A percentile compares a stretch with the other conserved stretches of the same genome.
phyloP scores from a whole-genome alignment of 2,329 filamentous ascomycete species.

The Sphaerulina populicola region DNA sequence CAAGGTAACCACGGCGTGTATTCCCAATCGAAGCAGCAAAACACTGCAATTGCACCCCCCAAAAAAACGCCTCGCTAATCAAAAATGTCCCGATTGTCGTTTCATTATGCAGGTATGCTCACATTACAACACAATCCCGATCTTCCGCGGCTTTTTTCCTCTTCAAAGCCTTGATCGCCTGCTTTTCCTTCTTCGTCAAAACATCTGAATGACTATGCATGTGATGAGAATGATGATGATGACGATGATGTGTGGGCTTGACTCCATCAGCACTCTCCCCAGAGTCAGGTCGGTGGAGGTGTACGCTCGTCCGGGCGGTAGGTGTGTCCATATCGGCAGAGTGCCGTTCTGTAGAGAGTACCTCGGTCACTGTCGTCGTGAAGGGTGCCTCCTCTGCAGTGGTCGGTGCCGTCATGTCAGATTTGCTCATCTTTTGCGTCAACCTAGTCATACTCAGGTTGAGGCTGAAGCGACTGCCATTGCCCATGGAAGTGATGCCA shows the following conservation, averaged over 20 bases:
- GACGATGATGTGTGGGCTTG: conserved; percentile 6
- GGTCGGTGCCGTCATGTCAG: conserved; percentile 2
- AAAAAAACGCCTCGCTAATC: background rate
- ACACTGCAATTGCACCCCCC: no score
- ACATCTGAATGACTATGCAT: background rate
- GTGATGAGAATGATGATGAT: conserved; percentile 6
- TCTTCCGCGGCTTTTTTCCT: conserved; percentile 32
- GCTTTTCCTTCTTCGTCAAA: conserved; percentile 28
- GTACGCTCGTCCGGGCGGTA: conserved; percentile 4
- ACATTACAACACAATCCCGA: conserved; percentile 41
- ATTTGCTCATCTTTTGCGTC: conserved; percentile 31
- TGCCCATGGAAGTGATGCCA: conserved; percentile 14
- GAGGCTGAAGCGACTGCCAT: conserved; percentile 35
- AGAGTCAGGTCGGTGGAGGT: background rate
- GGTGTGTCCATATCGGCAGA: conserved; percentile 3
- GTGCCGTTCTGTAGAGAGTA: background rate
- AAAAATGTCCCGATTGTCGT: background rate
- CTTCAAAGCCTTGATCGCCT: conserved; percentile 23
- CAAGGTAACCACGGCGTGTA: no score
- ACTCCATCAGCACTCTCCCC: conserved; percentile 3
- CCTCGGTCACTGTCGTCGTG: background rate
- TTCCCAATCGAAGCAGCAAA: no score
- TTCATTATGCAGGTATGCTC: background rate
- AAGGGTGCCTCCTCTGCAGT: conserved; percentile 2
- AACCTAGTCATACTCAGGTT: conserved; percentile 36